Evolutionary conservation across 2,329 filamentous ascomycete genomes (phyloP), one percentile per base, ranked within the genome.

Genomic region (Curvularia spicifera): DNA sequence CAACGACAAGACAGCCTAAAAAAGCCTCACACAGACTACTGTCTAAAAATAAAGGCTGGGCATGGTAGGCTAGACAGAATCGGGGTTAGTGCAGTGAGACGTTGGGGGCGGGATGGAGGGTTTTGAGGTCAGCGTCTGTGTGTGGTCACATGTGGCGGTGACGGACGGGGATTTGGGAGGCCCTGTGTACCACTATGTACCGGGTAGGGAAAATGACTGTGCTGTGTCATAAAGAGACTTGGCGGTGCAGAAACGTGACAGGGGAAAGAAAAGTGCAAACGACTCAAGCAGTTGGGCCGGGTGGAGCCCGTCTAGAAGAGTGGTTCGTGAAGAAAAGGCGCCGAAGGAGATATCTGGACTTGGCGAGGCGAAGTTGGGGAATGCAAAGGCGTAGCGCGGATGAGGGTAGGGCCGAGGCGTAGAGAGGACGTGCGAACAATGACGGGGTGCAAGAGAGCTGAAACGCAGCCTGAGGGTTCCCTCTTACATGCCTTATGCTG

Each of bases 1-100:
- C 15, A 39, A 43, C 20, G 40, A 24, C 13, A 20, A 24, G 20
- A 12, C 20, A 43, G 28, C 40, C 33, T 6, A 37, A 37, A 37
- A 37, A 26, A 26, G 40, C 40, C 18, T 28, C 42, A 26, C 24
- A 31, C 28, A 9, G 40, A 37, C 29, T 18, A 26, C 7, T 0
- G 7, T 28, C 55, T 45, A 57, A 54, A 54, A 57, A 57, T 57
- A 57, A 31, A 15, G 9, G 29, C 20, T 20, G 20, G 18, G 8
- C 18, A 28, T 10, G 24, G 40, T 22, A 12, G 40, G 10, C 5
- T 18, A 2, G 4, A 20, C 15, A 12, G 2, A n/a, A 46, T 46
- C 2, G 28, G 28, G 44, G 7, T n/a, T 46, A 46, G 44, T 10
- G n/a, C 9, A 5, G 44, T 46, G 44, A 46, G 39, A 57, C 18